A percentile compares a stretch with the other conserved stretches of the same genome.
phyloP scores from a whole-genome alignment of 2,329 filamentous ascomycete species.

The Colletotrichum gloeosporioides region DNA sequence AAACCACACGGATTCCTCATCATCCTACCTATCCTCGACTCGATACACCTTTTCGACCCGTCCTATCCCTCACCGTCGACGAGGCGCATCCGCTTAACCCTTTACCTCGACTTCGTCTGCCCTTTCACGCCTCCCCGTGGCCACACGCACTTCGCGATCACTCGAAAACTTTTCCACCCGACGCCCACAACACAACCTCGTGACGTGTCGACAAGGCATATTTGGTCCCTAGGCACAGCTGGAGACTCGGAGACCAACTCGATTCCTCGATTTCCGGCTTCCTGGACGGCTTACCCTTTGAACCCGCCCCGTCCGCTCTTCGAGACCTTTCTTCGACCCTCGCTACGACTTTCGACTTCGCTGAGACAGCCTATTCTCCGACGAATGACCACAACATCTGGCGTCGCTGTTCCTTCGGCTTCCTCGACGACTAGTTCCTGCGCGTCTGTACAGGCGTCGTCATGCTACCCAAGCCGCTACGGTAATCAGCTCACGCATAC shows the following conservation, averaged over 20 bases:
- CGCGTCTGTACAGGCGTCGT: slow-evolving; percentile 57
- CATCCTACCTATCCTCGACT: slow-evolving; percentile 16
- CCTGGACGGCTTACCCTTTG: slow-evolving; percentile 1
- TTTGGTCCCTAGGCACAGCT: not conserved
- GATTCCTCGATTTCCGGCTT: not conserved
- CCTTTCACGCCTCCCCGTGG: slow-evolving; percentile 21
- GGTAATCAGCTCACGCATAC: slow-evolving; percentile 52
- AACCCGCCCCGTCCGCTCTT: not conserved
- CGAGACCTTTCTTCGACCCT: slow-evolving; percentile 1
- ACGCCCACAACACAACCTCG: not conserved
- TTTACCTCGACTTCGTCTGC: slow-evolving; percentile 26
- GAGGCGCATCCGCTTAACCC: slow-evolving; percentile 31
- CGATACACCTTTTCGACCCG: slow-evolving; percentile 22
- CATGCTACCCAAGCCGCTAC: slow-evolving; percentile 62
- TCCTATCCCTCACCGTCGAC: slow-evolving; percentile 31
- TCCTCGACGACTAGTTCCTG: slow-evolving; percentile 16
- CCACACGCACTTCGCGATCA: slow-evolving; percentile 24
- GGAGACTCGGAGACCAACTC: not conserved
- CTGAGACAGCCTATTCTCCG: not conserved
- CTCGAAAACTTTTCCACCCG: slow-evolving; percentile 18
- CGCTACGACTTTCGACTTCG: not conserved
- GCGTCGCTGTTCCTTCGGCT: slow-evolving; percentile 4
- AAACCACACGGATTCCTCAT: slow-evolving; percentile 12
- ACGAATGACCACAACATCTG: slow-evolving; percentile 15
- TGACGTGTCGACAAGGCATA: not conserved